A percentile compares a stretch with the other conserved stretches of the same genome.
These are phyloP conservation scores for Phytopythium boreale DNA, from an alignment of 352 stramenopile genomes.

Conservation along the genomic window DNA sequence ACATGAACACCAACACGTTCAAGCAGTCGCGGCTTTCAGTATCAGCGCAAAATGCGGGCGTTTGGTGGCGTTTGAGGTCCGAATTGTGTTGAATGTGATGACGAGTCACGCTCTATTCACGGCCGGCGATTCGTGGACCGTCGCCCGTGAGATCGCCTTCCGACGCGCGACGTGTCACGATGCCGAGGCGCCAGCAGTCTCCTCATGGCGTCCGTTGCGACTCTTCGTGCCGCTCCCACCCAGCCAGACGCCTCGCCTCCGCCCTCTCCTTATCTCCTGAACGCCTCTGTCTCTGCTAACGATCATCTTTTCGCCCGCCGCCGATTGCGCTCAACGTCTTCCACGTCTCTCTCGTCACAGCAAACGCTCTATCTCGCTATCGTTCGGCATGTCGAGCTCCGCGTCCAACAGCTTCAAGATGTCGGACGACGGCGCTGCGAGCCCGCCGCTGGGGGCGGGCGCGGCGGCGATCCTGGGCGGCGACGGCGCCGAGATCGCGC, in stretches of 20 bases:
- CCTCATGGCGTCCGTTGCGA: background rate
- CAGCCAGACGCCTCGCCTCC: background rate
- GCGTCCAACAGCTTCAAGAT: conserved; percentile 9
- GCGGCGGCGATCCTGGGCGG: conserved; percentile 31
- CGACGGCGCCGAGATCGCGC: conserved; percentile 65
- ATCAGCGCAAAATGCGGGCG: too few species aligned
- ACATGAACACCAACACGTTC: background rate
- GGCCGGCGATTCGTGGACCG: background rate
- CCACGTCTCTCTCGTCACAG: background rate
- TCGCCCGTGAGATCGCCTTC: background rate
- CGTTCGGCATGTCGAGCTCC: background rate
- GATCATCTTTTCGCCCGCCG: background rate
- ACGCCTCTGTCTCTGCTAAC: background rate
- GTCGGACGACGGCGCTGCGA: background rate
- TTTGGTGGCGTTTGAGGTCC: too few species aligned
- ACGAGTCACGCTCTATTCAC: too few species aligned
- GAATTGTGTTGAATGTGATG: too few species aligned
- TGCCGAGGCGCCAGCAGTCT: background rate
- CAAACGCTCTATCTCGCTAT: background rate
- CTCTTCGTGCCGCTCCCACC: background rate
- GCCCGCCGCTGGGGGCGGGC: background rate
- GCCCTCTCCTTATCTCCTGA: background rate
- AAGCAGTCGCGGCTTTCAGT: background rate
- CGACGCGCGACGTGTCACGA: too few species aligned
- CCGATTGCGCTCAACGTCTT: background rate